Conservation (phyloP, 495 filamentous ascomycete genomes). For the Pyrenula massariospora region DNA sequence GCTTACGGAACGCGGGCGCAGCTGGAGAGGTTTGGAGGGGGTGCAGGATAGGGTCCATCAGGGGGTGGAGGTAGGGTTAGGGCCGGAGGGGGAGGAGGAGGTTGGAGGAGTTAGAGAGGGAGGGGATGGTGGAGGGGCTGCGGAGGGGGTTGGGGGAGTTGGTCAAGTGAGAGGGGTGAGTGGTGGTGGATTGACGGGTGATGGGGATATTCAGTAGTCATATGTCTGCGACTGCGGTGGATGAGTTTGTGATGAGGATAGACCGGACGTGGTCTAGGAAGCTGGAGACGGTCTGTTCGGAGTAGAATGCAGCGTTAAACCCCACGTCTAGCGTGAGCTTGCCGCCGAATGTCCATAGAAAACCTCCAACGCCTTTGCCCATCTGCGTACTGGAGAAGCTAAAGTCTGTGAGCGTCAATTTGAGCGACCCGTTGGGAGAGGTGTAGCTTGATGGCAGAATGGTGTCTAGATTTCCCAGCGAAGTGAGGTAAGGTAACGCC, state of each 20-base stretch:
- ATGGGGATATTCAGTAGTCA: no score
- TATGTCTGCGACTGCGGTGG: no score
- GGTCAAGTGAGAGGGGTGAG: no score
- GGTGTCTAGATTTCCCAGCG: background rate
- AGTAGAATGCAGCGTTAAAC: background rate
- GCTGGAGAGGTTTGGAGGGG: background rate
- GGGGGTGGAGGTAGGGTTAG: background rate
- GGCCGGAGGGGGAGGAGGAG: background rate
- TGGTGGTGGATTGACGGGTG: no score
- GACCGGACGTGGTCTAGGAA: background rate
- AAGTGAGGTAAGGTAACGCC: background rate
- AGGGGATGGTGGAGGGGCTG: background rate
- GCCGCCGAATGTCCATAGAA: background rate
- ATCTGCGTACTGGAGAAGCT: background rate
- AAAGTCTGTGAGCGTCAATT: background rate
- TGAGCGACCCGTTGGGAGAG: background rate
- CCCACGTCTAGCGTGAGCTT: background rate
- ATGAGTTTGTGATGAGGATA: background rate
- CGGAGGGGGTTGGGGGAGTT: background rate
- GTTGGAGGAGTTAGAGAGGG: background rate
- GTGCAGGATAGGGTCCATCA: background rate
- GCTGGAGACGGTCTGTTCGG: background rate
- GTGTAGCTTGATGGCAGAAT: background rate
- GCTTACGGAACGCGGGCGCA: constrained; percentile 5
- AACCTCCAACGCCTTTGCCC: background rate